phyloP scores from a whole-genome alignment of 768 basidiomycete species.

The Naganishia antarctica region DNA sequence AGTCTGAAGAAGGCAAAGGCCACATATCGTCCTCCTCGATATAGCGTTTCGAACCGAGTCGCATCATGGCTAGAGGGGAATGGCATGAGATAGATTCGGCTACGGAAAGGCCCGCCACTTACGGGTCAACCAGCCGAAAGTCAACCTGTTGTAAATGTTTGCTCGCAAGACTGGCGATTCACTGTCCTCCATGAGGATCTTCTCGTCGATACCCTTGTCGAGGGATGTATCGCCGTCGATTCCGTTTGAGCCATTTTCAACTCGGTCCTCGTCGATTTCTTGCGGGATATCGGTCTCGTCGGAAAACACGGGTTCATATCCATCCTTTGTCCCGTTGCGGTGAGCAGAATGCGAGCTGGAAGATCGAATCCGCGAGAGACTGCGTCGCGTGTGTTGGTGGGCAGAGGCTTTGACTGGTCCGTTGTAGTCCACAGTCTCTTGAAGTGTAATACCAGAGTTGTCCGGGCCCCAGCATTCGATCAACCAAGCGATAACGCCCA shows the following conservation, averaged over 20 bases:
- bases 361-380: constrained; percentile 38
- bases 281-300: constrained; percentile 37
- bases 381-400: constrained; percentile 1
- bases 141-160: constrained; percentile 62
- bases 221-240: constrained; percentile 24
- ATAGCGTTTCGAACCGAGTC: constrained; percentile 52
- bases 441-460: constrained; percentile 48
- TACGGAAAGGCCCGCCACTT: constrained; percentile 49
- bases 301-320: constrained; percentile 28
- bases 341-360: constrained; percentile 9
- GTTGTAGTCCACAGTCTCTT: constrained; percentile 30
- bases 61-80: constrained; percentile 40
- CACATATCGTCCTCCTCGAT: constrained; percentile 86
- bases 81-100: not conserved
- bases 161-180: constrained; percentile 72
- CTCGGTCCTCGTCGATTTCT: constrained; percentile 37
- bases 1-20: constrained; percentile 62
- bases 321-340: constrained; percentile 21
- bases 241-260: constrained; percentile 32
- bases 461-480: constrained; percentile 69
- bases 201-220: constrained; percentile 28
- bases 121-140: constrained; percentile 78
- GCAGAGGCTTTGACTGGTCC: not conserved
- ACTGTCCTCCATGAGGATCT: constrained; percentile 37
- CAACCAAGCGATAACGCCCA: constrained; percentile 56